Evolutionary conservation across 805 yeast genomes (phyloP).

Genomic region (Komagataella pastoris): DNA sequence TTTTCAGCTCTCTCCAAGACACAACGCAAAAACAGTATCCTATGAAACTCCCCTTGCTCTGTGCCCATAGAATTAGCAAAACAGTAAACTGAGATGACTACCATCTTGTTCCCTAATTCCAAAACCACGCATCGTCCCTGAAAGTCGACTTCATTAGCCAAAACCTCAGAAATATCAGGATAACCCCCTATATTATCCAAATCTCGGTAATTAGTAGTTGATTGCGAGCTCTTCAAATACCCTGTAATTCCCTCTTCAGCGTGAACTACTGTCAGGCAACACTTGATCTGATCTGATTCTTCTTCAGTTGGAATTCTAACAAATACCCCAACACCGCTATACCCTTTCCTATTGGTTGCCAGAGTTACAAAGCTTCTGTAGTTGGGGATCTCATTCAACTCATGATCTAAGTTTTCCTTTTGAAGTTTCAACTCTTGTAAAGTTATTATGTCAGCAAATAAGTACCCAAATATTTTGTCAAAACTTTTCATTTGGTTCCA

Average conservation of each 20-base stretch:
- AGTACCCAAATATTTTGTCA: conserved; percentile 30
- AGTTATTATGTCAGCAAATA: conserved; percentile 68
- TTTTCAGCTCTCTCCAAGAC: conserved; percentile 50
- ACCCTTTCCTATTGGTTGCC: conserved; percentile 63
- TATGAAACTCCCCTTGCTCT: conserved; percentile 47
- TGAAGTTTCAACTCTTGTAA: conserved; percentile 79
- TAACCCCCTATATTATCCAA: conserved; percentile 56
- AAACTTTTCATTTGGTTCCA: conserved; percentile 46
- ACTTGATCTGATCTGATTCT: conserved; percentile 23
- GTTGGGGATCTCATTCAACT: conserved; percentile 8
- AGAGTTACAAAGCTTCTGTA: conserved; percentile 57
- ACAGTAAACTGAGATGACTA: conserved; percentile 63
- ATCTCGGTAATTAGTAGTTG: conserved; percentile 9
- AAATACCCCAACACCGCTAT: conserved; percentile 86
- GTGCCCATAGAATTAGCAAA: conserved; percentile 81
- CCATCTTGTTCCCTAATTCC: conserved; percentile 52
- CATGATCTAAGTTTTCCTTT: conserved; percentile 27
- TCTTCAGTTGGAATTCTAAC: conserved; percentile 34
- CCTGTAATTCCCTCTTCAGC: conserved; percentile 96
- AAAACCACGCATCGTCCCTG: conserved; percentile 76
- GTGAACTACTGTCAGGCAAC: conserved; percentile 37
- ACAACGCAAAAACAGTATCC: conserved; percentile 43
- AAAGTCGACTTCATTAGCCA: conserved; percentile 41
- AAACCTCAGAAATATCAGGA: conserved; percentile 16
- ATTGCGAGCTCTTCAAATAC: conserved; percentile 15